Conservation (phyloP, 1,139 yeast species). For the Lodderomyces oxycetoniae region DNA sequence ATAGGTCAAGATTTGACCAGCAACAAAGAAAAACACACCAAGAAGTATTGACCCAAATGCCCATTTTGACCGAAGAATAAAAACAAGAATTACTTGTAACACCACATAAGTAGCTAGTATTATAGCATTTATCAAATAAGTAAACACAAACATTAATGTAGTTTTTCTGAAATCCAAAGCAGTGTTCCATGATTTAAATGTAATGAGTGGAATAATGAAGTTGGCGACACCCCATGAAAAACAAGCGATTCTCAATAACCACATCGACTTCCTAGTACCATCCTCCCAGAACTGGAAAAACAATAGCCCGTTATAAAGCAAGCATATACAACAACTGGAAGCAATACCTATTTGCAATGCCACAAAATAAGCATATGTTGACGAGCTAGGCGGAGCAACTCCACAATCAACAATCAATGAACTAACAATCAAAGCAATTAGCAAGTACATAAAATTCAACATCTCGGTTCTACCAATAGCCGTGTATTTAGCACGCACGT, state of each 20-base stretch:
- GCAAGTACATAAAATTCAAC: constrained; percentile 64
- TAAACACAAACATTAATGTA: constrained; percentile 60
- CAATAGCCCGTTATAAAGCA: constrained; percentile 69
- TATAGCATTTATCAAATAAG: constrained; percentile 67
- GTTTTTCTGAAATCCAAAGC: constrained; percentile 45
- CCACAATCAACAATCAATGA: constrained; percentile 86
- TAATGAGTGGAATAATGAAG: constrained; percentile 62
- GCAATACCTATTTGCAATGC: constrained; percentile 73
- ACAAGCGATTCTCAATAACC: constrained; percentile 48
- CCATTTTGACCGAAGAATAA: constrained; percentile 76
- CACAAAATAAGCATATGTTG: constrained; percentile 75
- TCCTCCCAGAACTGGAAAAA: constrained; percentile 94
- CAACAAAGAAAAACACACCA: constrained; percentile 69
- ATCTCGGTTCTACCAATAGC: constrained; percentile 92
- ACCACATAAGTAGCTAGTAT: constrained; percentile 58
- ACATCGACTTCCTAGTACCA: constrained; percentile 66
- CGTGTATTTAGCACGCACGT: constrained; percentile 78
- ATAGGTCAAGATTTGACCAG: constrained; percentile 73
- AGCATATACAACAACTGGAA: constrained; percentile 63
- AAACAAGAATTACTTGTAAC: constrained; percentile 63
- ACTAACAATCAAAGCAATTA: constrained; percentile 53
- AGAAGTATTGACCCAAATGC: constrained; percentile 75
- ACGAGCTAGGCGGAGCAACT: constrained; percentile 80
- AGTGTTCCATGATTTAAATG: constrained; percentile 67
- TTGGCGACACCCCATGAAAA: constrained; percentile 54